Evolutionary conservation across 306 rosid genomes (phyloP).

Genomic region (Castanea crenata): DNA sequence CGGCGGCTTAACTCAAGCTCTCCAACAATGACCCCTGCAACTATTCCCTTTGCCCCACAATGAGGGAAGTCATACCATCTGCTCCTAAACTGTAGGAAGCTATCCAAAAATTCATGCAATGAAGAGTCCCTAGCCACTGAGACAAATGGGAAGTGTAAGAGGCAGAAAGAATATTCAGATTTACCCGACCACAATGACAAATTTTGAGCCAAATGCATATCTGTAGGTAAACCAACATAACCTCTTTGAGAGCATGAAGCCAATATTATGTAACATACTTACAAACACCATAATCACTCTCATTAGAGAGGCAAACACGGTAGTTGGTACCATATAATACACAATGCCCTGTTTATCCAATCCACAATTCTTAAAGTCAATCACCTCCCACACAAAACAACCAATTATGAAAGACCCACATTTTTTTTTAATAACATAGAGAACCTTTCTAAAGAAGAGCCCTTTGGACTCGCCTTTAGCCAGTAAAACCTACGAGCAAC

Average conservation of each 20-base stretch:
- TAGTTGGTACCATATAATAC: not conserved
- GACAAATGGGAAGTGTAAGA: slow-evolving; percentile 11
- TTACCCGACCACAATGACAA: no score
- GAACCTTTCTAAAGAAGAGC: no score
- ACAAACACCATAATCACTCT: no score
- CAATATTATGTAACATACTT: not conserved
- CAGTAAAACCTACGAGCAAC: no score
- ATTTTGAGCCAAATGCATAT: not conserved
- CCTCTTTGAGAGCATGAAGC: not conserved
- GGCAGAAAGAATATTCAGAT: no score
- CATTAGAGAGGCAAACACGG: not conserved
- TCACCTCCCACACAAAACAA: not conserved
- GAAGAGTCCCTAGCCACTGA: slow-evolving; percentile 84
- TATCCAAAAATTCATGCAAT: slow-evolving; percentile 82
- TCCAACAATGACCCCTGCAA: slow-evolving; percentile 93
- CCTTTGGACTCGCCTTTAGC: no score
- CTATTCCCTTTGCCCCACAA: slow-evolving; percentile 66
- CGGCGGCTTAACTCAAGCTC: slow-evolving; percentile 81
- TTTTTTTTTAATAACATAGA: no score
- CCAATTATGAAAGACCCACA: no score
- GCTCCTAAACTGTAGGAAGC: slow-evolving; percentile 83
- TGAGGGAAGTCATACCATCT: slow-evolving; percentile 97
- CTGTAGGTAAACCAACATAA: not conserved
- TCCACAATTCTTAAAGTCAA: not conserved
- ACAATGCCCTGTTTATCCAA: not conserved